Evolutionary conservation across 164 flowering plant species (phyloP).

Genomic region (Litsea cubeba): DNA sequence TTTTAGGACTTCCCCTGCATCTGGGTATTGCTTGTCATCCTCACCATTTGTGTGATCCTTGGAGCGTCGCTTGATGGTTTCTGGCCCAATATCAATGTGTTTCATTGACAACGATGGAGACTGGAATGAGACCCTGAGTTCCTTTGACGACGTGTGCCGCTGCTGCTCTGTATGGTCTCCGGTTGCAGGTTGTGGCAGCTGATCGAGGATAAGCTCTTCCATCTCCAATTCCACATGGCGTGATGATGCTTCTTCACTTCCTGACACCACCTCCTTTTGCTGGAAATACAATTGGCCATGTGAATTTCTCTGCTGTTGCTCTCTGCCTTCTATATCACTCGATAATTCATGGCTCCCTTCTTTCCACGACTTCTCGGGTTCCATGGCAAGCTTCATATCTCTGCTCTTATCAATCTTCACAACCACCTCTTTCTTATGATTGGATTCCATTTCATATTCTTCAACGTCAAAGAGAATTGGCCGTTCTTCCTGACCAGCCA

Average conservation of each 20-base stretch:
- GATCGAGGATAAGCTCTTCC: conserved; percentile 17
- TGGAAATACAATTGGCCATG: conserved; percentile 20
- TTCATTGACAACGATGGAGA: conserved; percentile 1
- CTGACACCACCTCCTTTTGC: conserved; percentile 12
- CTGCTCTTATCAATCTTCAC: conserved; percentile 23
- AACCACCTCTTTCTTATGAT: conserved; percentile 14
- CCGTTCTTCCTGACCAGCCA: conserved; percentile 12
- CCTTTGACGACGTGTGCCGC: conserved; percentile 15
- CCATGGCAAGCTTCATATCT: background rate
- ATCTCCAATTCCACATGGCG: conserved; percentile 33
- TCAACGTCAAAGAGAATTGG: conserved; percentile 19
- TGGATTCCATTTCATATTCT: background rate
- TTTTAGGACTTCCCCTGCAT: conserved; percentile 10
- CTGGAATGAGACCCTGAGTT: conserved; percentile 34
- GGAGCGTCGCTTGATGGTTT: conserved; percentile 16
- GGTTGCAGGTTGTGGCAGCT: conserved; percentile 9
- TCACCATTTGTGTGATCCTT: conserved; percentile 13
- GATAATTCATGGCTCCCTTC: conserved; percentile 33
- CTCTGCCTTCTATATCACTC: conserved; percentile 12
- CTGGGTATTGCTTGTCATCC: conserved; percentile 7
- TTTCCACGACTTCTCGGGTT: conserved; percentile 21
- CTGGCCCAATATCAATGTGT: conserved; percentile 11
- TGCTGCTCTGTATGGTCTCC: conserved; percentile 9
- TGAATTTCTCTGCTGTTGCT: background rate
- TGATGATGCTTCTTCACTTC: conserved; percentile 17